Evolutionary conservation across 2,329 filamentous ascomycete species (phyloP).

Genomic region (Tolypocladium cylindrosporum): DNA sequence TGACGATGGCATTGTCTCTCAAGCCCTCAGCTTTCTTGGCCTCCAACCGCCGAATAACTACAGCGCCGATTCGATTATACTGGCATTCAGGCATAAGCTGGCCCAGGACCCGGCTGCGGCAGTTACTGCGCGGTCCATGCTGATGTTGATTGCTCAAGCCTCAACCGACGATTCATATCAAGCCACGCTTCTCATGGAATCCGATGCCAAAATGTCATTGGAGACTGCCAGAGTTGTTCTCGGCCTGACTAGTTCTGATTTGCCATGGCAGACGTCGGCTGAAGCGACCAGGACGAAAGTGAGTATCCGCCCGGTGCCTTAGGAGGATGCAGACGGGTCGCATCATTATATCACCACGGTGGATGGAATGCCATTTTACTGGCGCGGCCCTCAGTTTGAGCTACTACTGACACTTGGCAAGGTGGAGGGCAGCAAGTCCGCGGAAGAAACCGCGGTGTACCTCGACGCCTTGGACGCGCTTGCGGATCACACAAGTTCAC

Average conservation of each 20-base stretch:
- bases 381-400: background rate
- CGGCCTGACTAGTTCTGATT: conserved; percentile 12
- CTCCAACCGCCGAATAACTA: conserved; percentile 25
- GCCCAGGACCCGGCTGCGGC: conserved; percentile 19
- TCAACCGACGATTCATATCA: conserved; percentile 24
- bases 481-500: conserved; percentile 17
- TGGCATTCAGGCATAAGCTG: conserved; percentile 24
- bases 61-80: conserved; percentile 20
- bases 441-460: conserved; percentile 19
- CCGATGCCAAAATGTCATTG: conserved; percentile 24
- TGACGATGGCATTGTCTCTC: conserved; percentile 19
- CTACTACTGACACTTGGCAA: conserved; percentile 4
- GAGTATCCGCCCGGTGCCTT: conserved; percentile 1
- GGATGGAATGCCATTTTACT: background rate
- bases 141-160: conserved; percentile 22
- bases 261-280: conserved; percentile 14
- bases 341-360: background rate
- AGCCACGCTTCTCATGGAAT: conserved; percentile 21
- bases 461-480: conserved; percentile 25
- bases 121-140: conserved; percentile 19
- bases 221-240: conserved; percentile 21
- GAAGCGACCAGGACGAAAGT: conserved; percentile 18
- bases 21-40: conserved; percentile 24
- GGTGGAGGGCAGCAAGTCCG: conserved; percentile 15
- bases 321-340: background rate